These are phyloP conservation scores for Pterocarpus macrocarpus DNA, from an alignment of 306 rosid genomes.

Conservation along the genomic window DNA sequence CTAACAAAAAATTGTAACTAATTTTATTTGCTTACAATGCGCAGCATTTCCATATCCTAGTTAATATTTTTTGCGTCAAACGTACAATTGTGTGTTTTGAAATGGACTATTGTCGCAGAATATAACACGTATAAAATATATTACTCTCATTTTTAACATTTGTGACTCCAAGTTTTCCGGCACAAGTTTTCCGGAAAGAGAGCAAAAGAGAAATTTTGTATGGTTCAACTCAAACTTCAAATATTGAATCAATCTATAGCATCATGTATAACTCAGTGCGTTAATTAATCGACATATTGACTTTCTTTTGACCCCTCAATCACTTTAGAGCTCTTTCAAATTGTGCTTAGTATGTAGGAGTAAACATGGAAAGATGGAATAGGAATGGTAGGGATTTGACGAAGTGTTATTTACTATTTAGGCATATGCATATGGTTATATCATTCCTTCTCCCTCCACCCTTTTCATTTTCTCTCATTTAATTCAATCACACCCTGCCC, in stretches of 20 bases:
- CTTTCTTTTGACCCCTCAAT: not conserved
- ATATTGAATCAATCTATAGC: not conserved
- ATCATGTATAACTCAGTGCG: not conserved
- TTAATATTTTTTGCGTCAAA: not conserved
- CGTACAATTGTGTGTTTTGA: constrained; percentile 11
- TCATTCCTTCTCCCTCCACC: too few relatives aligned
- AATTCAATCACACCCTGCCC: too few relatives aligned
- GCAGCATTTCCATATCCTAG: not conserved
- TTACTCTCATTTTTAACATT: not conserved
- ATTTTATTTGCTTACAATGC: not conserved
- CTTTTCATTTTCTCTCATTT: too few relatives aligned
- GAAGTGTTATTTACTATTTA: not conserved
- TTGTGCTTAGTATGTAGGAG: not conserved
- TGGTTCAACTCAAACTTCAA: not conserved
- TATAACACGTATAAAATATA: not conserved
- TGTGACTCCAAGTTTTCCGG: not conserved
- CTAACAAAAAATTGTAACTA: not conserved
- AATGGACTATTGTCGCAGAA: not conserved
- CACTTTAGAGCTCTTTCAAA: not conserved
- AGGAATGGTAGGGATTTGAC: not conserved
- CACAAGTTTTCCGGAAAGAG: not conserved
- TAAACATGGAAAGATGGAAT: not conserved
- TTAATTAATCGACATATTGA: not conserved
- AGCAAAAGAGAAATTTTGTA: not conserved
- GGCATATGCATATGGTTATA: not conserved